Evolutionary conservation across 208 protist genomes (phyloP), one percentile per base, ranked within the genome.

Genomic region (Wallacemonas collosoma): DNA sequence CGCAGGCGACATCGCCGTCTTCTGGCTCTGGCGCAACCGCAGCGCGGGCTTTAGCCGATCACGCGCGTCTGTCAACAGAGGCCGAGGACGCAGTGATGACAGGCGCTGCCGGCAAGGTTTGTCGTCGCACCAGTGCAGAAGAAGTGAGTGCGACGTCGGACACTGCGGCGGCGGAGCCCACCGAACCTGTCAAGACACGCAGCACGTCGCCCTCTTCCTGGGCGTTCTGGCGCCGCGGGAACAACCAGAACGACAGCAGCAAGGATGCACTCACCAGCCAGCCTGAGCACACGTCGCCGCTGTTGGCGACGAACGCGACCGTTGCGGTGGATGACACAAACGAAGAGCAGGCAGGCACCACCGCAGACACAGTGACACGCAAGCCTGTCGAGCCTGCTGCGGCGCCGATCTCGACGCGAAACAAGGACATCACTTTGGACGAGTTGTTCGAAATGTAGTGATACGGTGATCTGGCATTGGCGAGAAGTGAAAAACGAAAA

Each of bases 381-480:
- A 26, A 26, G 26, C 26, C 26, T 26, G 26, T 26, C 26, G 26
- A 50, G 45, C 45, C 45, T 6, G 45, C 45, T 6, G 12, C 6
- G 8, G 45, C 45, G 45, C 8, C 53, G 14, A n/a, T 8, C 6
- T 8, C 57, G 11, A n/a, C 38, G 11, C 44, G 50, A 26, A 38
- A 12, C 6, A 44, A 44, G n/a, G 4, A 3, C 9, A n/a, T 65
- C n/a, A 65, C 44, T 17, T 5, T 65, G 4, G 60, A 65, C n/a
- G 60, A 65, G 2, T 35, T 65, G 7, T 65, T 65, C 40, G 60
- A 63, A 63, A 7, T 63, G 7, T 63, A 63, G 61, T 57, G n/a
- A 70, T 5, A 57, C n/a, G 60, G 39, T 26, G 15, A 48, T 60
- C 39, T 74, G 26, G 26, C 26, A 26, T 26, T 26, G 26, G 0